Conservation (phyloP, 192 early-diverging fungal species). For the Geranomyces michiganensis region DNA sequence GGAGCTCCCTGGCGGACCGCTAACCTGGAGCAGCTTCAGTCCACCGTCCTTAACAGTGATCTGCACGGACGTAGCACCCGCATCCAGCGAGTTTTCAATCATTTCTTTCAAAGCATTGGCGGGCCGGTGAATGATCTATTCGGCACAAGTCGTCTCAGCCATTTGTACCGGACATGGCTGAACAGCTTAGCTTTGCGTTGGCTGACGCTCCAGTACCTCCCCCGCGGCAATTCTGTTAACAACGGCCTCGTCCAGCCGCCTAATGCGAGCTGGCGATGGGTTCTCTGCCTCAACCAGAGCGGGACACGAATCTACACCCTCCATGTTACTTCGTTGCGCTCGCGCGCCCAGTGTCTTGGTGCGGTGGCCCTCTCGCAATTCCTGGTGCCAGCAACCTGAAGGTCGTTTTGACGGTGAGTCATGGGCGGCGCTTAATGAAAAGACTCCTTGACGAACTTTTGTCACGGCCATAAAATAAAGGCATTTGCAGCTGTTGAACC, state of each 20-base stretch:
- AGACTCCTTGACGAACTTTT: no score
- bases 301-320: neutral
- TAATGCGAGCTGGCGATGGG: conserved; percentile 57
- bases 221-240: conserved; percentile 97
- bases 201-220: conserved; percentile 66
- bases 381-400: no score
- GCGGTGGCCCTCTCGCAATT: no score
- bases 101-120: conserved; percentile 97
- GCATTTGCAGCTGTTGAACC: no score
- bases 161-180: neutral
- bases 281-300: neutral
- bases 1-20: no score
- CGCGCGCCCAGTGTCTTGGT: no score
- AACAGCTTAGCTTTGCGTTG: neutral
- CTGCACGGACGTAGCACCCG: conserved; percentile 82
- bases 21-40: conserved; percentile 89
- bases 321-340: no score
- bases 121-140: conserved; percentile 90
- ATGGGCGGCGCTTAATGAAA: no score
- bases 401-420: no score
- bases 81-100: conserved; percentile 95
- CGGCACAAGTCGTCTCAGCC: neutral
- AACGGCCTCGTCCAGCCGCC: conserved; percentile 80
- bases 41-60: conserved; percentile 89
- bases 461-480: no score